These are phyloP conservation scores for Epichloe gansuensis DNA, from an alignment of 2,329 filamentous ascomycete genomes.

Conservation along the genomic window DNA sequence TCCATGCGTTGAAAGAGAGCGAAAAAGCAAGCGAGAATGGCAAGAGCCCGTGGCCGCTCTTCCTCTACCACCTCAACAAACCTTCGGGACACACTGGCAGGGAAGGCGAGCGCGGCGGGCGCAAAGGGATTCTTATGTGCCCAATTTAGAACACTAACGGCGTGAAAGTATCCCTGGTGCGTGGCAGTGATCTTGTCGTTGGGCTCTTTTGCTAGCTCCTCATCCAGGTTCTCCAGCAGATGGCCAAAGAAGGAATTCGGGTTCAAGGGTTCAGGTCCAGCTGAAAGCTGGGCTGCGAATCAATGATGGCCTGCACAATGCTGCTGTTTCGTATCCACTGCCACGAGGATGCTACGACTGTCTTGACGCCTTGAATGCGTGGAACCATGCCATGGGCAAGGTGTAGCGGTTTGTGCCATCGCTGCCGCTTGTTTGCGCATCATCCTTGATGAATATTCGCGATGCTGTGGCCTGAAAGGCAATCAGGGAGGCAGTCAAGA, in stretches of 20 bases:
- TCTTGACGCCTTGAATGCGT: conserved; percentile 57
- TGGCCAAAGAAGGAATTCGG: conserved; percentile 47
- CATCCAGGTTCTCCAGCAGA: conserved; percentile 44
- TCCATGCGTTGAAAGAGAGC: conserved; percentile 51
- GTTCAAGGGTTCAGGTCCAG: conserved; percentile 41
- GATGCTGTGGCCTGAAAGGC: conserved; percentile 55
- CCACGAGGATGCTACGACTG: conserved; percentile 52
- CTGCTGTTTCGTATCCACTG: conserved; percentile 47
- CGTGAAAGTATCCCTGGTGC: conserved; percentile 47
- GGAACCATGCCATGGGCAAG: conserved; percentile 53
- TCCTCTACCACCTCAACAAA: conserved; percentile 49
- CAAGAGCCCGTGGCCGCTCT: conserved; percentile 47
- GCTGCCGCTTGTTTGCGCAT: conserved; percentile 24
- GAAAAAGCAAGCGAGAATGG: conserved; percentile 55
- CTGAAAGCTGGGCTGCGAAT: conserved; percentile 50
- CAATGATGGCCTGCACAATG: conserved; percentile 48
- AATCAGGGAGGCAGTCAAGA: conserved; percentile 51
- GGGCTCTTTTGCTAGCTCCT: conserved; percentile 34
- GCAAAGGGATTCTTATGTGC: conserved; percentile 48
- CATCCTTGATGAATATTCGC: conserved; percentile 48
- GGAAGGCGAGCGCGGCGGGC: conserved; percentile 48
- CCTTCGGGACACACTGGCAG: conserved; percentile 49
- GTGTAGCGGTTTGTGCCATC: conserved; percentile 35
- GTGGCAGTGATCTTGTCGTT: conserved; percentile 19
- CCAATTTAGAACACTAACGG: conserved; percentile 56